phyloP scores from a whole-genome alignment of 1,284 basidiomycete species.

The Apiotrichum mycotoxinovorans region DNA sequence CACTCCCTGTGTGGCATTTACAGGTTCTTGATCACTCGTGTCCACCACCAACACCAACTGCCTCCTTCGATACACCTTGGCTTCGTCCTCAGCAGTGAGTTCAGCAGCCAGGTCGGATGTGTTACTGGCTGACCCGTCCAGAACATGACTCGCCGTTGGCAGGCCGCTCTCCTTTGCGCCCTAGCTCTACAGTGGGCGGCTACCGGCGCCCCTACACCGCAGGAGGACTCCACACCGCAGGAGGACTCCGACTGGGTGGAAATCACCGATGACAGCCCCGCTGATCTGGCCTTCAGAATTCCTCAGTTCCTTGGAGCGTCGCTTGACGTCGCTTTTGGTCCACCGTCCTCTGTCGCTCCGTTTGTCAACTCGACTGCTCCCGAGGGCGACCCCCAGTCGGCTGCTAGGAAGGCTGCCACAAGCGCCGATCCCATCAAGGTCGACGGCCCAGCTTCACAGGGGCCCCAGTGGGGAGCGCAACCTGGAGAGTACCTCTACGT shows the following conservation, averaged over 20 bases:
- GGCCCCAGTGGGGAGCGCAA: not conserved
- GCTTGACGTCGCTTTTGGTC: not conserved
- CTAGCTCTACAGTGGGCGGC: not conserved
- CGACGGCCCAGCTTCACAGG: not conserved
- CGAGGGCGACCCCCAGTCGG: not conserved
- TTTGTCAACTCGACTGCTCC: not conserved
- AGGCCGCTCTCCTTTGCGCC: not conserved
- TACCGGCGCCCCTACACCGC: not conserved
- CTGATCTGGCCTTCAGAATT: not conserved
- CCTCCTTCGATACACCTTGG: too few relatives aligned
- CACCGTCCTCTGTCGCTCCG: not conserved
- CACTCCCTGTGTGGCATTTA: not conserved
- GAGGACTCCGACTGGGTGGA: not conserved
- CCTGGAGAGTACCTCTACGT: constrained; percentile 18
- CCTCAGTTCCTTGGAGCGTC: too few relatives aligned
- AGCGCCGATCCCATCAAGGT: not conserved
- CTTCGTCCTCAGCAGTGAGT: too few relatives aligned
- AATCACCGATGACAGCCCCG: not conserved
- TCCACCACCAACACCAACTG: too few relatives aligned
- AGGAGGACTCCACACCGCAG: not conserved
- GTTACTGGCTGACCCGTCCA: not conserved
- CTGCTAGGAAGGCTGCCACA: not conserved
- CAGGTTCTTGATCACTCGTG: not conserved
- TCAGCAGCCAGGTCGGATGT: too few relatives aligned
- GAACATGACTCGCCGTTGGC: not conserved